These are phyloP conservation scores for Bisporella sp. DNA, from an alignment of 2,329 filamentous ascomycete species.

Conservation along the genomic window DNA sequence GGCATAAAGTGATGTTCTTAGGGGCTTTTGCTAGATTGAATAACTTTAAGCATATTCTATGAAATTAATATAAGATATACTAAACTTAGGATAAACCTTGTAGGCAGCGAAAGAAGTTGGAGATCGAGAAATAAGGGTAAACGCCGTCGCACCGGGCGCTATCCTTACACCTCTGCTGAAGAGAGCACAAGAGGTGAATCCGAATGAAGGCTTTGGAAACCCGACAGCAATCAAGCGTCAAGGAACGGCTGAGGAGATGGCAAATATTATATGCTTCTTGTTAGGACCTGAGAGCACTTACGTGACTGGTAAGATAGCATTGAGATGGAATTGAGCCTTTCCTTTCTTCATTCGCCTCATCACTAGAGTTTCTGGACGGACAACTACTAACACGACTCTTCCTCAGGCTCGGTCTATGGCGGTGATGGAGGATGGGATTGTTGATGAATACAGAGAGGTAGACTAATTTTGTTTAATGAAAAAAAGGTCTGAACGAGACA, in stretches of 20 bases:
- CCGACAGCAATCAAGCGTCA: constrained; percentile 31
- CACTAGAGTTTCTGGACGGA: too few species aligned
- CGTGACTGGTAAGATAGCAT: constrained; percentile 10
- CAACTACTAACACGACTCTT: too few species aligned
- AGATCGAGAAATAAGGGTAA: constrained; percentile 33
- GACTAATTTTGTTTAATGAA: neutral
- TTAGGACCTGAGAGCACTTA: constrained; percentile 29
- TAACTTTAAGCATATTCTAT: too few species aligned
- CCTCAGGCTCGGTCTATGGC: constrained; percentile 17
- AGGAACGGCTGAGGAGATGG: constrained; percentile 41
- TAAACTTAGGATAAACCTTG: too few species aligned
- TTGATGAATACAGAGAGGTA: constrained; percentile 4
- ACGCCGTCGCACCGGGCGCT: constrained; percentile 28
- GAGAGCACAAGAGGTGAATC: constrained; percentile 21
- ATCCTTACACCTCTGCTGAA: constrained; percentile 42
- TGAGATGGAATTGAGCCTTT: too few species aligned
- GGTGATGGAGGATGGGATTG: constrained; percentile 23
- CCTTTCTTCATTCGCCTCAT: too few species aligned
- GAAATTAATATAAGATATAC: too few species aligned
- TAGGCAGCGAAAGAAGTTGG: constrained; percentile 32
- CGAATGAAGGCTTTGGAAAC: constrained; percentile 28
- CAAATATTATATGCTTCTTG: constrained; percentile 36
- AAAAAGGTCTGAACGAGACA: too few species aligned
- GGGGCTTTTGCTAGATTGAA: too few species aligned
- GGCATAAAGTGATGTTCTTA: too few species aligned